Evolutionary conservation across 768 basidiomycete species (phyloP), one percentile per base, ranked within the genome.

Genomic region (Mycena galopus): DNA sequence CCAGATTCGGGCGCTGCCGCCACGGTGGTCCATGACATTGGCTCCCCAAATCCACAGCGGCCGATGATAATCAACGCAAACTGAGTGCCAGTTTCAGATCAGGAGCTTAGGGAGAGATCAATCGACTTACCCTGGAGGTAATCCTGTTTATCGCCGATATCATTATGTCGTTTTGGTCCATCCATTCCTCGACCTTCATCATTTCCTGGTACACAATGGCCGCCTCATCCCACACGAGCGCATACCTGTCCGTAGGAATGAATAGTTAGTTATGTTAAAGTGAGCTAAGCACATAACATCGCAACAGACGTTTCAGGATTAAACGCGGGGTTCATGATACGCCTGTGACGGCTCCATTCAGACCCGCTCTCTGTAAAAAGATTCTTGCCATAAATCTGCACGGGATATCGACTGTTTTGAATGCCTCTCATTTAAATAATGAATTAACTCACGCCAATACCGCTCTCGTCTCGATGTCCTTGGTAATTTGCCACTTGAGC

Each of bases 301-400:
- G n/a, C 10, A 59, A 58, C 56, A 8, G 16, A 61, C 67, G 59
- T 42, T 33, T 50, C 59, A 5, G 67, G 67, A 16, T 17, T 39
- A 25, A 68, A 68, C 5, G 59, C 67, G 5, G 67, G 67, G 17
- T 68, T 68, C 59, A 68, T 51, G 4, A 68, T 68, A 5, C 67
- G 58, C n/a, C 67, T 21, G 29, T 68, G 67, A n/a, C 67, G 67
- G 42, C 67, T 68, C 67, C 67, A 68, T 32, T 61, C 59, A 7
- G 59, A 7, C 11, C 67, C 67, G 32, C 61, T 61, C 21, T 60
- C 67, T 4, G 67, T 61, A 33, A 68, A 60, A 10, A 68, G 14
- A 27, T 68, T 68, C 9, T 37, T 5, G 6, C 67, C 59, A n/a
- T 16, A 42, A 8, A 47, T 32, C 21, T 9, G 29, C 30, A 17